Conservation (phyloP, 768 basidiomycete genomes). For the Russula abietina region DNA sequence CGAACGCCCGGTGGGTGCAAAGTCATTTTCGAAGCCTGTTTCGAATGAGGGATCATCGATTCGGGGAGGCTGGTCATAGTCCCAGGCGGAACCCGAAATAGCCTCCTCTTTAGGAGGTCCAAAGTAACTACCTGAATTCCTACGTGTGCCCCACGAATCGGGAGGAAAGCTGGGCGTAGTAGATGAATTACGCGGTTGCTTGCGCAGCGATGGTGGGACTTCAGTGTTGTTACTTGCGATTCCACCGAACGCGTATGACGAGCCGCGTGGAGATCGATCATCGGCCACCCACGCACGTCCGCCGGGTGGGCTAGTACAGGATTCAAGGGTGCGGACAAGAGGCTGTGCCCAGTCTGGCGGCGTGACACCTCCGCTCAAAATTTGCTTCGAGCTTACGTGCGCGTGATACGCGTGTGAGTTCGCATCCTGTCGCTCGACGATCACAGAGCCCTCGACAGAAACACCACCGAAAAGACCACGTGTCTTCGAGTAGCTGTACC, state of each 20-base stretch:
- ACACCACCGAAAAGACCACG: slow-evolving; percentile 92
- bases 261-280: slow-evolving; percentile 27
- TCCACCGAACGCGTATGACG: slow-evolving; percentile 55
- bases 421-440: slow-evolving; percentile 91
- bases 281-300: slow-evolving; percentile 63
- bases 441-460: slow-evolving; percentile 82
- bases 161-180: slow-evolving; percentile 52
- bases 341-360: slow-evolving; percentile 74
- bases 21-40: slow-evolving; percentile 21
- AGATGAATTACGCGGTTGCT: slow-evolving; percentile 21
- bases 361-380: slow-evolving; percentile 71
- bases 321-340: slow-evolving; percentile 68
- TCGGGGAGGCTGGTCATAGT: slow-evolving; percentile 20
- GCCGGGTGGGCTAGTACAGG: slow-evolving; percentile 65
- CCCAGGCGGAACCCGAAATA: slow-evolving; percentile 25
- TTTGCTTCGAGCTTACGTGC: slow-evolving; percentile 67
- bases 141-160: slow-evolving; percentile 49
- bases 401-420: slow-evolving; percentile 76
- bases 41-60: slow-evolving; percentile 21
- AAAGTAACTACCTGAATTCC: slow-evolving; percentile 54
- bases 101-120: slow-evolving; percentile 27
- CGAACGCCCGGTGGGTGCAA: slow-evolving; percentile 10
- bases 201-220: slow-evolving; percentile 23
- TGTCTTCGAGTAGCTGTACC: slow-evolving; percentile 90
- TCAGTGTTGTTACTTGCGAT: slow-evolving; percentile 38